A percentile compares a stretch with the other conserved stretches of the same genome.
Conservation (phyloP, 768 basidiomycete species). For the Tulasnella sp. region DNA sequence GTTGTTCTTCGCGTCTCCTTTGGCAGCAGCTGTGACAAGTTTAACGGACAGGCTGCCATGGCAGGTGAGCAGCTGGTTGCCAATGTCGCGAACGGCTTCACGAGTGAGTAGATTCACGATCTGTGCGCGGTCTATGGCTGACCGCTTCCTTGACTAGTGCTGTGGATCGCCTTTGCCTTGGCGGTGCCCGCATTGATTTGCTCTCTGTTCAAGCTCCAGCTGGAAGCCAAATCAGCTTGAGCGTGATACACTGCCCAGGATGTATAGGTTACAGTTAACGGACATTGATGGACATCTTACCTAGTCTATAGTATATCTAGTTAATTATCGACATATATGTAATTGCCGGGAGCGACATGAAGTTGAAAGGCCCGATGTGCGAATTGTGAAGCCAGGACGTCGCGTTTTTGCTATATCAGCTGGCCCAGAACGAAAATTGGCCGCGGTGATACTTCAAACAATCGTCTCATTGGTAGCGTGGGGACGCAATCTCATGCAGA, state of each 20-base stretch:
- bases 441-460: no score
- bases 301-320: not conserved
- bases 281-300: not conserved
- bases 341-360: no score
- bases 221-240: not conserved
- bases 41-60: conserved; percentile 6
- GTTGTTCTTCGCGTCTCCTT: conserved; percentile 12
- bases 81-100: conserved; percentile 13
- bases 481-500: no score
- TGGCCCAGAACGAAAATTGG: no score
- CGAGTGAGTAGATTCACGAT: not conserved
- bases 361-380: no score
- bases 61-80: not conserved
- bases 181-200: conserved; percentile 8
- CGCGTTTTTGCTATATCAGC: no score
- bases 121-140: not conserved
- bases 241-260: not conserved
- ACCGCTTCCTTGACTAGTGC: not conserved
- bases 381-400: no score
- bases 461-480: no score
- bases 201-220: conserved; percentile 15
- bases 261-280: not conserved
- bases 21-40: not conserved
- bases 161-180: conserved; percentile 14
- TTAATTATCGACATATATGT: no score